Conservation (phyloP, 2,329 filamentous ascomycete genomes). For the Ophiobolus disseminans region DNA sequence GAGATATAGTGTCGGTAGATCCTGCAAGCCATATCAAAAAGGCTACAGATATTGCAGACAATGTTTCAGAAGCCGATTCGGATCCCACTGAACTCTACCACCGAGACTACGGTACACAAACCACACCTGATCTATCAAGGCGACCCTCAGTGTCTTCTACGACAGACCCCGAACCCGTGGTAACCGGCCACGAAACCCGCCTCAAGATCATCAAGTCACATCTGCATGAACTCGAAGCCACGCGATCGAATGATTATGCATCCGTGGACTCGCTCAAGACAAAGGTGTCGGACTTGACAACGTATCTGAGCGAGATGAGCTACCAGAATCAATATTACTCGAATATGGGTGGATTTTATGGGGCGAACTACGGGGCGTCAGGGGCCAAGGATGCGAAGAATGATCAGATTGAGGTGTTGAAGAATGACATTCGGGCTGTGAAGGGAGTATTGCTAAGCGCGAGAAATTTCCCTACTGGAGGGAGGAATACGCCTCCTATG, state of each 20-base stretch:
- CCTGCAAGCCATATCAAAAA: conserved; percentile 52
- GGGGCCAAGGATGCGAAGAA: conserved; percentile 63
- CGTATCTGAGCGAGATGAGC: conserved; percentile 64
- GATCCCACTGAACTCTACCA: conserved; percentile 82
- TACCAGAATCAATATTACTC: conserved; percentile 53
- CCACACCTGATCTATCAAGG: conserved; percentile 61
- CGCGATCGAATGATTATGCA: conserved; percentile 58
- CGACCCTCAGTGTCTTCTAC: conserved; percentile 37
- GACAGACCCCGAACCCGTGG: conserved; percentile 33
- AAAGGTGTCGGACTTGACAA: conserved; percentile 61
- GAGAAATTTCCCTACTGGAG: conserved; percentile 67
- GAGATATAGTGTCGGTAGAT: conserved; percentile 68
- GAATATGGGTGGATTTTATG: conserved; percentile 47
- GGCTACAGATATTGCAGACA: conserved; percentile 41
- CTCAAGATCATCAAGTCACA: conserved; percentile 61
- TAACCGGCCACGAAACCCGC: conserved; percentile 52
- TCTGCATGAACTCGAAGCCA: conserved; percentile 59
- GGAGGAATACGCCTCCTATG: conserved; percentile 25
- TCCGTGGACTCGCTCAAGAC: conserved; percentile 59
- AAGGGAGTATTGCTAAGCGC: conserved; percentile 81
- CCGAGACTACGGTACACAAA: conserved; percentile 81
- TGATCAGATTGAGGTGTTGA: conserved; percentile 75
- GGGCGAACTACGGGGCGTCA: conserved; percentile 32
- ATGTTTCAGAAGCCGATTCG: conserved; percentile 59
- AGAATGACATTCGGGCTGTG: conserved; percentile 77